phyloP scores from a whole-genome alignment of 805 yeast genomes.

The Candida khao-thaluensis region DNA sequence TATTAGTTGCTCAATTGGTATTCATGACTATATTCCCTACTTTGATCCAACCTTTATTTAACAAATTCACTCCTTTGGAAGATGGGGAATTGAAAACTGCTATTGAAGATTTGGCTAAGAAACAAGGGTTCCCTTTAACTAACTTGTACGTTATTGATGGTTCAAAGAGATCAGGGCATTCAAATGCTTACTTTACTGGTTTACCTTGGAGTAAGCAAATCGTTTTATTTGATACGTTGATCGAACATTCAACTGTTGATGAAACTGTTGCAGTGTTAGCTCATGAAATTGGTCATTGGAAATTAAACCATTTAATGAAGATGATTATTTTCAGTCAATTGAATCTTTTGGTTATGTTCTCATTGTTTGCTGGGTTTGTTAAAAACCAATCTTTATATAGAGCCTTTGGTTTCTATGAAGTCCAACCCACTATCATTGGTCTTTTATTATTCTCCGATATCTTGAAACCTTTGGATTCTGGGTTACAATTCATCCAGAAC shows the following conservation, averaged over 20 bases:
- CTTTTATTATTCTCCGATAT: conserved; percentile 77
- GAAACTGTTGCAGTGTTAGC: conserved; percentile 94
- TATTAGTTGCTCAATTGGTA: conserved; percentile 68
- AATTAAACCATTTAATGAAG: conserved; percentile 80
- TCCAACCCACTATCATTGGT: conserved; percentile 77
- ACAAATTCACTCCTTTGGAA: conserved; percentile 85
- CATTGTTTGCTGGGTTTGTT: conserved; percentile 76
- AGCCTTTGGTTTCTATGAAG: conserved; percentile 69
- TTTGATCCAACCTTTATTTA: conserved; percentile 88
- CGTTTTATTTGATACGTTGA: conserved; percentile 88
- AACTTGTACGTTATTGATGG: conserved; percentile 91
- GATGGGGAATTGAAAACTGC: conserved; percentile 83
- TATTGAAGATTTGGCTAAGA: conserved; percentile 74
- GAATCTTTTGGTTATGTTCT: conserved; percentile 63
- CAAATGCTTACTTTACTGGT: conserved; percentile 95
- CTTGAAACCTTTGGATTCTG: conserved; percentile 72
- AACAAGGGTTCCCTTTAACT: conserved; percentile 80
- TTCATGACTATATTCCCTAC: conserved; percentile 78
- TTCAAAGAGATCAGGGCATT: conserved; percentile 93
- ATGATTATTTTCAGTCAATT: conserved; percentile 64
- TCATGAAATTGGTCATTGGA: conserved; percentile 99
- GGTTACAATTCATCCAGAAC: conserved; percentile 65
- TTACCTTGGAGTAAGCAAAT: conserved; percentile 96
- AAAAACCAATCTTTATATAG: conserved; percentile 74
- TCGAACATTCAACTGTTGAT: conserved; percentile 68